These are phyloP conservation scores for Arthrobotrys sphaeroides DNA, from an alignment of 2,329 filamentous ascomycete species.

Conservation along the genomic window DNA sequence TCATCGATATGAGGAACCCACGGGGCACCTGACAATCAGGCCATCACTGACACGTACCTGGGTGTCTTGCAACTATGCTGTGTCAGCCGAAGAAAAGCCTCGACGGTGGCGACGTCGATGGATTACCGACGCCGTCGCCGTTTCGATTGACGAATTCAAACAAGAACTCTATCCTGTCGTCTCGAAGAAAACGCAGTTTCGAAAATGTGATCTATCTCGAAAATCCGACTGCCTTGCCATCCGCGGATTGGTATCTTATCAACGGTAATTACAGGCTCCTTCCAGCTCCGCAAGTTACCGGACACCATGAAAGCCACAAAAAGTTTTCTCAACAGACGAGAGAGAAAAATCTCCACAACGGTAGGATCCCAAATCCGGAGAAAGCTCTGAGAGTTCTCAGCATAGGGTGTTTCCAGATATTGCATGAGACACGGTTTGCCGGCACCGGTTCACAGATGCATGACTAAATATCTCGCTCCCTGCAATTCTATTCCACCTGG, in stretches of 20 bases:
- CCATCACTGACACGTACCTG: too few relatives aligned
- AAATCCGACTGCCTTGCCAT: too few relatives aligned
- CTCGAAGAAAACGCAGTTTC: too few relatives aligned
- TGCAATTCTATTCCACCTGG: neutral
- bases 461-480: conserved; percentile 2
- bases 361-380: neutral
- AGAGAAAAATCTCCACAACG: neutral
- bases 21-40: neutral
- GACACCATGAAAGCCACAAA: conserved; percentile 16
- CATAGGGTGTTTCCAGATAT: neutral
- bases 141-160: too few relatives aligned
- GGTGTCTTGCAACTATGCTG: too few relatives aligned
- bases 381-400: neutral
- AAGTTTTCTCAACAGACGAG: neutral
- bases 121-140: too few relatives aligned
- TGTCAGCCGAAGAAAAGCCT: too few relatives aligned
- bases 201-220: too few relatives aligned
- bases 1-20: too few relatives aligned
- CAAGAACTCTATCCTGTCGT: neutral
- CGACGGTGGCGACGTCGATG: too few relatives aligned
- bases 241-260: neutral
- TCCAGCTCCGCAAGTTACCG: neutral
- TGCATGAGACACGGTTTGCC: conserved; percentile 3
- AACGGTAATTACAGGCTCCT: neutral
- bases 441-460: neutral